Base-by-base conservation (phyloP, 441 rosid genomes). In the Dalechampia spathulata region DNA sequence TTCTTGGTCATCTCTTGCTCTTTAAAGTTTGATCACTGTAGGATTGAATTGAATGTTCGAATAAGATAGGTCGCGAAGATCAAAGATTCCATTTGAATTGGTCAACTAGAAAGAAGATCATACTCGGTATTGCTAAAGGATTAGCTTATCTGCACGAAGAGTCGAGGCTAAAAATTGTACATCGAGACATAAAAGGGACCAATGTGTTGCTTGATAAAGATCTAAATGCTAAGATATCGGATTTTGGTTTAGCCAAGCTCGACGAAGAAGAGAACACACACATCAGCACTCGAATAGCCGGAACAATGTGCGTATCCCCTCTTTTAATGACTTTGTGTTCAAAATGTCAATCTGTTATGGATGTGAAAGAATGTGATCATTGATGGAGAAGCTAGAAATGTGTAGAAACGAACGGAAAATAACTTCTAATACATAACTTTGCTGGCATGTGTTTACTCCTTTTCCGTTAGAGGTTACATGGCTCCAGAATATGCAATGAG, bases 401-500 rank as follows among this genome's bases (percentile, higher is more conserved):
- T 34, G 7, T 12, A 38, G 2, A 5, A 19, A 0, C 2, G 19
- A 19, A 20, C 6, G 2, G 25, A 5, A 6, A 5, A 5, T 30
- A 30, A 8, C 34, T 30, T 30, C 34, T 30, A 11, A 36, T 10
- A 5, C 39, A 4, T 11, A 16, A 16, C 7, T 2, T 39, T 37
- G 22, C 5, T 20, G 6, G 2, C 34, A 19, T 19, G 12, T 16
- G 19, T 36, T 52, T 65, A 28, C 1, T 16, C 42, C 42, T 40
- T 25, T 41, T 39, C 15, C 15, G 8, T 26, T 64, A 88, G 93
- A 44, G 94, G 94, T 36, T 88, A 88, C 66, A 85, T 88, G 91
- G 94, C 96, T 61, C 96, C 94, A 23, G 94, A 88, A 57, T 88
- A 83, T 60, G 91, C 89, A 49, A 85, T 85, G 96, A 83, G 96